Conservation (phyloP, 306 rosid genomes). For the Heteromeles arbutifolia region DNA sequence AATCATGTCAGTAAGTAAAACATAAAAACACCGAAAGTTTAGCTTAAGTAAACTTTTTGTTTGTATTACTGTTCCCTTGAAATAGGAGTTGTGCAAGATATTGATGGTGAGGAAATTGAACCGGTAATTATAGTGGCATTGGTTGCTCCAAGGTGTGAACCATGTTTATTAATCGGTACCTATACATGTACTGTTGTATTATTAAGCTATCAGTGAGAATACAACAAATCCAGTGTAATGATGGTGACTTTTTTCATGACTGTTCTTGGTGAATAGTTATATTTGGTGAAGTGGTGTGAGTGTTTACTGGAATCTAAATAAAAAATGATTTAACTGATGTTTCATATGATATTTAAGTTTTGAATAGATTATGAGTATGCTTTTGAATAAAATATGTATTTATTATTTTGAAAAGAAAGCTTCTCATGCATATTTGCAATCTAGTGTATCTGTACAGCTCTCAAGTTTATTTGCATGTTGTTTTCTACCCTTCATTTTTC, state of each 20-base stretch:
- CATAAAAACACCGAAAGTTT: neutral
- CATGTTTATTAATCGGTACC: too few relatives aligned
- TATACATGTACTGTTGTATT: too few relatives aligned
- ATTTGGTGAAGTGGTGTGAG: neutral
- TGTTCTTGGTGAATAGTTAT: neutral
- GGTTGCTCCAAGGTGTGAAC: too few relatives aligned
- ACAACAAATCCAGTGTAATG: too few relatives aligned
- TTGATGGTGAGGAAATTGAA: too few relatives aligned
- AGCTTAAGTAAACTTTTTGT: neutral
- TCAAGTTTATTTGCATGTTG: conserved; percentile 7
- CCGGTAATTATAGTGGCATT: too few relatives aligned
- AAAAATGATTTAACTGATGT: neutral
- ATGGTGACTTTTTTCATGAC: neutral
- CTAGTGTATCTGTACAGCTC: neutral
- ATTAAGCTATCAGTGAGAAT: too few relatives aligned
- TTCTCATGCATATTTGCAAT: neutral
- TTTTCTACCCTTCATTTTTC: conserved; percentile 17
- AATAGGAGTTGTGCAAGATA: neutral
- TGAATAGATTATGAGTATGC: neutral
- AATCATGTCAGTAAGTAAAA: conserved; percentile 81
- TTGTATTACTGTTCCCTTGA: neutral
- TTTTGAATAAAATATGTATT: neutral
- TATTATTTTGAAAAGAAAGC: neutral
- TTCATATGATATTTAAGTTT: neutral
- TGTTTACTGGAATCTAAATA: neutral